Base-by-base conservation (phyloP, 108 stramenopile genomes). In the Hondaea fermentalgiana region DNA sequence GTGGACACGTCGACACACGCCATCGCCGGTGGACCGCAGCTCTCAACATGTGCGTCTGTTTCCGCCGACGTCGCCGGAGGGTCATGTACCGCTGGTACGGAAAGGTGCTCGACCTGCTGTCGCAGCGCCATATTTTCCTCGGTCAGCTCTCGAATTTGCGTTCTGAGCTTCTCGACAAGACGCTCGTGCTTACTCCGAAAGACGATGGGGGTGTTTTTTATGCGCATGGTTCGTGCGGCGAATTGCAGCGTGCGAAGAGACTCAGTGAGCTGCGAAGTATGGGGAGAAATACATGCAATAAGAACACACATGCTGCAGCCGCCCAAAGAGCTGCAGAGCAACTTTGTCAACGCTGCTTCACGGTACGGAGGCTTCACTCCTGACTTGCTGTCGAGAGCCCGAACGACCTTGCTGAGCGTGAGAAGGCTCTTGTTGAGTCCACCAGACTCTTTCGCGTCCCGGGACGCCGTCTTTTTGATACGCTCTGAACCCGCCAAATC, bases 121-220 rank as follows among this genome's bases (percentile, higher is more conserved):
- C 45, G 76, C 19, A 83, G 23, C 44, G 49, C 51, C 10, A 25
- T 0, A 23, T 83, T 83, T 45, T 83, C 49, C 45, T n/a, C 51
- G 8, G 45, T 53, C 2, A 83, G 76, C 12, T 83, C 76, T 8
- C 76, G 45, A 3, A 83, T 83, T 53, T 83, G 45, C 19, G 76
- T 83, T 6, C 51, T 3, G 12, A 83, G 76, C 51, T 83, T 53
- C 12, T 83, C 49, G 6, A 83, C 76, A 35, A 83, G 76, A 23
- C 51, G 76, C 45, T 83, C 76, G 76, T 83, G 76, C 76, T 83
- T 83, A 45, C 76, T 83, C 6, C 76, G 76, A 23, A 53, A 53
- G 16, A 83, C 51, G 3, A 83, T 53, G n/a, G 76, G 76, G 10
- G 12, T 47, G 28, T 83, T 83, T 6, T 35, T 6, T 3, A 83